Evolutionary conservation across 2,329 filamentous ascomycete species (phyloP).

Genomic region (Paraphaeosphaeria minitans): DNA sequence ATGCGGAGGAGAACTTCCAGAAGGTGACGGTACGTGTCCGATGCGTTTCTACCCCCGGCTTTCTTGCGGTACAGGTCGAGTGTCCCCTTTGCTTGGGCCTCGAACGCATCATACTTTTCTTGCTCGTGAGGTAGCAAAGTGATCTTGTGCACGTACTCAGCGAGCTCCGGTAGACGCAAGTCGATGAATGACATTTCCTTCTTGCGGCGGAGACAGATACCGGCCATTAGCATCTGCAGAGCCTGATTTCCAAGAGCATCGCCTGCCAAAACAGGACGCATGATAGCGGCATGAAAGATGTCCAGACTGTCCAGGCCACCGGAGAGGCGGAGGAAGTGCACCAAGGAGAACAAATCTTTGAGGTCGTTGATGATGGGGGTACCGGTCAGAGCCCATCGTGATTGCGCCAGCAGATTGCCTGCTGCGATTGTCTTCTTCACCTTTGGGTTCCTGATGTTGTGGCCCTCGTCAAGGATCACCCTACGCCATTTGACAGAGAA

Average conservation of each 20-base stretch:
- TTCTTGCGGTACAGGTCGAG: constrained; percentile 64
- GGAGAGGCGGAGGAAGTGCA: constrained; percentile 76
- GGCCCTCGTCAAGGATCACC: constrained; percentile 59
- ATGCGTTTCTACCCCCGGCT: constrained; percentile 48
- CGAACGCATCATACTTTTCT: constrained; percentile 75
- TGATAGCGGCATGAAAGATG: constrained; percentile 75
- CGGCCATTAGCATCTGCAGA: constrained; percentile 77
- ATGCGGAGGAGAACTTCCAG: constrained; percentile 82
- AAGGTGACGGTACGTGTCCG: constrained; percentile 68
- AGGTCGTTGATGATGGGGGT: constrained; percentile 82
- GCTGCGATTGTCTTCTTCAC: constrained; percentile 75
- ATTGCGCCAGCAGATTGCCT: constrained; percentile 68
- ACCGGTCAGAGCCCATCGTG: constrained; percentile 68
- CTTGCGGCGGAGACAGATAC: constrained; percentile 77
- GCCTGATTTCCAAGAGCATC: constrained; percentile 65
- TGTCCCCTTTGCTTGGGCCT: constrained; percentile 73
- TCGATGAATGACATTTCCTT: constrained; percentile 92
- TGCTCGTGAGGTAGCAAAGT: constrained; percentile 74
- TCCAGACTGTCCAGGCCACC: constrained; percentile 75
- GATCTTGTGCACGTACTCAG: constrained; percentile 77
- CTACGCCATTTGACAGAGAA: constrained; percentile 76
- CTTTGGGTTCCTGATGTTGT: constrained; percentile 77
- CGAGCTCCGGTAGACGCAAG: constrained; percentile 75
- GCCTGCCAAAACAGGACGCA: constrained; percentile 67
- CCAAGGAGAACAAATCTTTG: constrained; percentile 78